These are phyloP conservation scores for Acacia confusa DNA, from an alignment of 306 rosid genomes.

Conservation along the genomic window DNA sequence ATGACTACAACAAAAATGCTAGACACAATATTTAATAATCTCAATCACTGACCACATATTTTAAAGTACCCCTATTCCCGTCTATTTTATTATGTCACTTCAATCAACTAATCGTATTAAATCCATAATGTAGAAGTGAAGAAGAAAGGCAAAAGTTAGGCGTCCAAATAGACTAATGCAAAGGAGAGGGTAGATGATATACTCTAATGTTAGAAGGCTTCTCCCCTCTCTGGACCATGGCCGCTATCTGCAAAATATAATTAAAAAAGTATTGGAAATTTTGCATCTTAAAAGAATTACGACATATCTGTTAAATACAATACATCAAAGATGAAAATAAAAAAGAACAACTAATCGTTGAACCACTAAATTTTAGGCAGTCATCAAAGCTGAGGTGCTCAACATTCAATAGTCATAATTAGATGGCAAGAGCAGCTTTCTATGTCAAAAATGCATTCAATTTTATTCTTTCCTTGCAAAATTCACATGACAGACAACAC, in stretches of 20 bases:
- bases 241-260: conserved; percentile 65
- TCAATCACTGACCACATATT: neutral
- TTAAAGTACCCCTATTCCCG: neutral
- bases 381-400: conserved; percentile 2
- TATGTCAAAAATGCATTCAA: neutral
- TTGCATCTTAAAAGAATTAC: neutral
- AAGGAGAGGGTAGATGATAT: conserved; percentile 24
- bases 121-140: conserved; percentile 1
- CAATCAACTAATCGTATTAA: conserved; percentile 16
- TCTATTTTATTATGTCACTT: neutral
- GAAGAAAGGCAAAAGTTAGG: neutral
- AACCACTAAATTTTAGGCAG: neutral
- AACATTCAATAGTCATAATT: neutral
- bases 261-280: neutral
- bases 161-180: conserved; percentile 6
- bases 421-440: conserved; percentile 1
- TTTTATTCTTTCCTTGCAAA: neutral
- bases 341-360: neutral
- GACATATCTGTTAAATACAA: neutral
- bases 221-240: conserved; percentile 95
- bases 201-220: conserved; percentile 81
- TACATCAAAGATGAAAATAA: neutral
- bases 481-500: neutral
- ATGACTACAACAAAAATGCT: conserved; percentile 24
- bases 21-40: conserved; percentile 21